These are phyloP conservation scores for Gnomoniopsis smithogilvyi DNA, from an alignment of 2,329 filamentous ascomycete genomes.

Conservation along the genomic window DNA sequence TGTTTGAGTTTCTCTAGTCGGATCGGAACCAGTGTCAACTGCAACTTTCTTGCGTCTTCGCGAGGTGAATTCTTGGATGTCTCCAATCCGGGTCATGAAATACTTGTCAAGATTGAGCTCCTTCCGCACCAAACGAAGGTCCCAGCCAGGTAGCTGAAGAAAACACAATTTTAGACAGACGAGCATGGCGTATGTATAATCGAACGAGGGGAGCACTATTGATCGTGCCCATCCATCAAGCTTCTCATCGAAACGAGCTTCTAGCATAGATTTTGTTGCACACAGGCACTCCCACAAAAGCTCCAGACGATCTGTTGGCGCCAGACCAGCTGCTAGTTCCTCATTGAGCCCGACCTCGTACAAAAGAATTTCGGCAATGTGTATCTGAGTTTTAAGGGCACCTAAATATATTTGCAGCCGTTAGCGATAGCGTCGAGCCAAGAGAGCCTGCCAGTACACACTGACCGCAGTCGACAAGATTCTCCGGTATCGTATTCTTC, in stretches of 20 bases:
- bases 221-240: conserved; percentile 34
- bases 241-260: conserved; percentile 22
- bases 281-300: conserved; percentile 44
- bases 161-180: conserved; percentile 44
- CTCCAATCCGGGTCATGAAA: conserved; percentile 28
- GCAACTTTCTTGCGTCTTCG: conserved; percentile 21
- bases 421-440: background rate
- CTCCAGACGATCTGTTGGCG: conserved; percentile 37
- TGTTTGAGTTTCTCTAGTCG: background rate
- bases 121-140: conserved; percentile 32
- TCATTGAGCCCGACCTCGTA: conserved; percentile 45
- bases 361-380: conserved; percentile 44
- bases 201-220: conserved; percentile 42
- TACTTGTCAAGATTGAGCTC: conserved; percentile 33
- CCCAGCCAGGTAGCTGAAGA: conserved; percentile 44
- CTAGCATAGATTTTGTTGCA: conserved; percentile 38
- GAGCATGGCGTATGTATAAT: conserved; percentile 45
- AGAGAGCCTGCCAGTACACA: background rate
- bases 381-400: conserved; percentile 38
- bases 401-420: conserved; percentile 25
- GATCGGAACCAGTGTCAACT: conserved; percentile 27
- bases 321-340: conserved; percentile 28
- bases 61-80: conserved; percentile 27
- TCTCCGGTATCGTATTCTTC: conserved; percentile 31
- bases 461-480: conserved; percentile 34